Base-by-base conservation (phyloP, 331 rosid genomes). In the Quercus phellos region DNA sequence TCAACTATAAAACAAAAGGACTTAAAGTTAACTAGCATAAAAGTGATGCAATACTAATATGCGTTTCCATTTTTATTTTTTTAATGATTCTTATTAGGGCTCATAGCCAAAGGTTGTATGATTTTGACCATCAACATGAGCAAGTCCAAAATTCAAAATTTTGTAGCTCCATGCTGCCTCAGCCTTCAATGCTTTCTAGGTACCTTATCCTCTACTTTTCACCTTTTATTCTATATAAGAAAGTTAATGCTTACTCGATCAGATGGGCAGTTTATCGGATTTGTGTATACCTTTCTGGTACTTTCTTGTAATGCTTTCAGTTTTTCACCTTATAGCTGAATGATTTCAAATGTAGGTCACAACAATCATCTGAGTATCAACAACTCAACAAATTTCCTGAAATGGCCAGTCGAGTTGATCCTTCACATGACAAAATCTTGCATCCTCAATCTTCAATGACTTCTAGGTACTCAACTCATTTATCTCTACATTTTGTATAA, bases 121-220 rank as follows among this genome's bases (percentile, higher is more conserved):
- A 24, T 35, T 68, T 67, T 19, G 59, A 67, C 55, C 67, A 76
- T 14, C 74, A 35, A 22, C 46, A 29, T 54, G 61, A 46, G 19
- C 80, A 68, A 34, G 43, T 35, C n/a, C 68, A 54, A 27, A 21
- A 77, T 17, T 32, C 79, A 66, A 46, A 51, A 29, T 9, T 17
- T 72, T 53, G 2, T 72, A 51, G 60, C 51, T 53, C 75, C 51
- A 7, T 50, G 71, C 60, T 14, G 8, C 71, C 77, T 1, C 51
- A 10, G 27, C 14, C 72, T 6, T 71, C 64, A n/a, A 72, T 70
- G 35, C 27, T 46, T n/a, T 66, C 71, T 17, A 59, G 78, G 78
- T 60, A 74, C 21, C 4, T 56, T 34, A 17, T 26, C 19, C 10
- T 74, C 26, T 11, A 27, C 68, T 56, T 56, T 58, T 46, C 53